Percentiles rank a stretch among this genome's conserved stretches.
These are phyloP conservation scores for Nicotiana paniculata DNA, from an alignment of 257 asterid species.

Conservation along the genomic window DNA sequence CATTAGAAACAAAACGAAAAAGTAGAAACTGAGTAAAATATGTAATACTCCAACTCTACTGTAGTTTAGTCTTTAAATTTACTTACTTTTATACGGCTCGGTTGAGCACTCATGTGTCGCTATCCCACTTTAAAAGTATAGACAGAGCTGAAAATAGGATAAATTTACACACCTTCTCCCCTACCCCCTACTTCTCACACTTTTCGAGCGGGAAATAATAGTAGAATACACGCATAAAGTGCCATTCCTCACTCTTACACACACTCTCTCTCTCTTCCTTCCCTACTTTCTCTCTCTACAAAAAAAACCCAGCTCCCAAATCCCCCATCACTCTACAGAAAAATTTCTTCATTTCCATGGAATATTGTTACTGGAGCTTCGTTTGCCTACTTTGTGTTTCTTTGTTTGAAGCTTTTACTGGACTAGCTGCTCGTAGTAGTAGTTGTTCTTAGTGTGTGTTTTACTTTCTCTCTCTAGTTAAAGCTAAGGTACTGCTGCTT, in stretches of 20 bases:
- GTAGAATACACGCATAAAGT: slow-evolving; percentile 24
- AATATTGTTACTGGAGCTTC: background rate
- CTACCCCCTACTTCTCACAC: slow-evolving; percentile 13
- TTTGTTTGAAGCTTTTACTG: background rate
- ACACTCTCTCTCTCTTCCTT: slow-evolving; percentile 10
- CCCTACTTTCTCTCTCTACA: slow-evolving; percentile 5
- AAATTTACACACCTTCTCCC: background rate
- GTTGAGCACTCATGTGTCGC: slow-evolving; percentile 32
- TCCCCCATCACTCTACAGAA: background rate
- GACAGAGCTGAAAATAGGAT: slow-evolving; percentile 12
- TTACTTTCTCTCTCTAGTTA: slow-evolving; percentile 1
- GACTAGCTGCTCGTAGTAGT: background rate
- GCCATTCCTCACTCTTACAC: slow-evolving; percentile 3
- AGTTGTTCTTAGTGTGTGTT: background rate
- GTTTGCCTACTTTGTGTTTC: background rate
- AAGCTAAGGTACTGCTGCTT: background rate
- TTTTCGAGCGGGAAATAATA: slow-evolving; percentile 40
- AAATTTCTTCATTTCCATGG: background rate
- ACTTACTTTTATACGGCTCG: background rate
- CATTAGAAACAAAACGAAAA: background rate
- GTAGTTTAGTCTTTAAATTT: too few relatives aligned
- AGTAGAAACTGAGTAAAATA: background rate
- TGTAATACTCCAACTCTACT: too few relatives aligned
- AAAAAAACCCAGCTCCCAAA: background rate
- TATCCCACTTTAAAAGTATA: slow-evolving; percentile 27